Evolutionary conservation across 2,329 filamentous ascomycete genomes (phyloP), one percentile per base, ranked within the genome.

Genomic region (Teratosphaeria nubilosa): DNA sequence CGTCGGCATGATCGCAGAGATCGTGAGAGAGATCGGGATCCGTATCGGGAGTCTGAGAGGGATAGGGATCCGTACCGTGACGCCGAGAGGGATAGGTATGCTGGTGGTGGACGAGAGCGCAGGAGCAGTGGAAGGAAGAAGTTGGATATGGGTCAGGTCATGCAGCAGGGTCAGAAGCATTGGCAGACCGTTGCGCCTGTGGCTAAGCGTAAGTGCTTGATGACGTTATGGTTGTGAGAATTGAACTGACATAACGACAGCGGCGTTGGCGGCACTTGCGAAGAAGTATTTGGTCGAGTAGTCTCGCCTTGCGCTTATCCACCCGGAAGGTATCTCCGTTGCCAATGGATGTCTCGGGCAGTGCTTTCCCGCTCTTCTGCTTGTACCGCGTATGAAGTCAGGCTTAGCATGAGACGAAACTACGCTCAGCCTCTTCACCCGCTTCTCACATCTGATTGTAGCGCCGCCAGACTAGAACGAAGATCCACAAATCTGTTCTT

Each of bases 151-250:
- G 61, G 63, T 34, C 58, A 62, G 14, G 60, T 68, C 56, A 53
- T 69, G 50, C 58, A 68, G 57, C 67, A 65, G 60, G 66, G 68
- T 10, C 60, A 70, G 61, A 69, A 69, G 62, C 60, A 61, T 22
- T 70, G 67, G 67, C 60, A 66, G 51, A 69, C 61, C 25, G 67
- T 65, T 13, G 68, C 63, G 57, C 68, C 68, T 4, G 60, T 70
- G 20, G 68, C 68, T 20, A 70, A 69, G 60, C 68, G 41, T 48
- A 22, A 48, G 41, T 48, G 1, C 9, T 16, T 20, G 10, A 48
- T 20, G 2, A 22, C 20, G 0, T 6, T 11, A 22, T 22, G 5
- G 5, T 22, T 22, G 9, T 10, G 9, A 22, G n/a, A 4, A 3
- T 10, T 5, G 4, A 1, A 48, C 41, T 48, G 41, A 48, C 41